Evolutionary conservation across 1,139 yeast genomes (phyloP).

Genomic region (Pichia sp.): DNA sequence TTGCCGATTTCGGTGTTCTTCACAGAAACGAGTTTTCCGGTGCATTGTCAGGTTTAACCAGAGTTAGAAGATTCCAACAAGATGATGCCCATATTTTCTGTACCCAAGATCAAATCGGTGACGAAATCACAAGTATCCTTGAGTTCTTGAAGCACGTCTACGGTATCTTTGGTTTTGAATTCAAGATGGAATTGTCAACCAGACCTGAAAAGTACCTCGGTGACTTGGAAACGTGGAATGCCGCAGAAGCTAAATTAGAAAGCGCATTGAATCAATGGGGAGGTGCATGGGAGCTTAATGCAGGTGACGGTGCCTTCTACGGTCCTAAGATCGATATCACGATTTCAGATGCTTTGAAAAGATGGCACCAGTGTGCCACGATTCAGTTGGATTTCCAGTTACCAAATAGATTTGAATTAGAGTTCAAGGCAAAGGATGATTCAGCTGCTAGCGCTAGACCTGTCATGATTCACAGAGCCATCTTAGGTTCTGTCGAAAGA

Average conservation of each 20-base stretch:
- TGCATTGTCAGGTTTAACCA: conserved; percentile 81
- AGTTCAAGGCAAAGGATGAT: conserved; percentile 72
- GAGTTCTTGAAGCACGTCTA: conserved; percentile 75
- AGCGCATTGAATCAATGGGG: conserved; percentile 56
- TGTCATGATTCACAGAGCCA: conserved; percentile 98
- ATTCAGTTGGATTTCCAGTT: conserved; percentile 93
- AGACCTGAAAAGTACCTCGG: conserved; percentile 88
- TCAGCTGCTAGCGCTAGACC: conserved; percentile 55
- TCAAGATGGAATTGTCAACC: conserved; percentile 76
- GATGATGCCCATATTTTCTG: conserved; percentile 99
- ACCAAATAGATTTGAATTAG: conserved; percentile 80
- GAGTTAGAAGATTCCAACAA: conserved; percentile 97
- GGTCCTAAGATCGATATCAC: conserved; percentile 94
- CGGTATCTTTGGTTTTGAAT: conserved; percentile 70
- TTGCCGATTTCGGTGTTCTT: conserved; percentile 91
- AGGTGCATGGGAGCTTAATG: conserved; percentile 71
- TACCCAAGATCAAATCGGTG: conserved; percentile 70
- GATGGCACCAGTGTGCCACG: conserved; percentile 93
- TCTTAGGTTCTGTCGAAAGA: conserved; percentile 95
- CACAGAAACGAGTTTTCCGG: conserved; percentile 97
- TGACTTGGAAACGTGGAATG: conserved; percentile 74
- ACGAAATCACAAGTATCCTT: conserved; percentile 72
- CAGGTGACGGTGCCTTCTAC: conserved; percentile 97
- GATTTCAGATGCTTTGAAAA: conserved; percentile 75
- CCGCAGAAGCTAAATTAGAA: conserved; percentile 72